Base-by-base conservation (phyloP, 306 rosid species). In the Vigna radiata region DNA sequence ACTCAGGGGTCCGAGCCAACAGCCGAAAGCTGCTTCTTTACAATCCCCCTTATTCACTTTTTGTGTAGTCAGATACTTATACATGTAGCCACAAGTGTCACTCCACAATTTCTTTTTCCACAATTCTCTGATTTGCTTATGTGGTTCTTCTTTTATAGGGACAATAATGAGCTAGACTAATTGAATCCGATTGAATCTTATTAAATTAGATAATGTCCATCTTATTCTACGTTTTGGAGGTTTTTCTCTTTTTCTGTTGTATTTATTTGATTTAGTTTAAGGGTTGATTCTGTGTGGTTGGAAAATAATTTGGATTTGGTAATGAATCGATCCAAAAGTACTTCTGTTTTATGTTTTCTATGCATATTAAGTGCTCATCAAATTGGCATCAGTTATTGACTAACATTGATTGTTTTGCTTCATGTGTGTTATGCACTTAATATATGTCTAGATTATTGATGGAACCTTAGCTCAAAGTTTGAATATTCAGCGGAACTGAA, bases 11-110 rank as follows among this genome's bases (percentile, higher is more conserved):
- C 47, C 81, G 31, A n/a, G 39, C 81, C 13, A 49, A 14, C 4
- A 43, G 5, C 25, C 70, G 85, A 37, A 84, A 61, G 54, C 78
- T 81, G 11, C 82, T 83, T 50, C 49, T 49, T 68, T 70, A 55
- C 65, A 59, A 64, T 16, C 53, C 64, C 66, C 33, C 55, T 16
- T 56, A 58, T 16, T 15, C 18, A 7, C 21, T 70, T 60, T 41
- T 53, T 14, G 44, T 23, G 68, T 79, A 50, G 70, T 29, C 12
- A 52, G n/a, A 58, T 77, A 36, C 29, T 36, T 36, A 9, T 41
- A 9, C 13, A 8, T 9, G 3, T 14, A 12, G 3, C 0, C 49
- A 41, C 67, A 18, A 29, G 7, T 29, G 7, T 53, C 16, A 39
- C 39, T 16, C 36, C 36, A 50, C 18, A 23, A 23, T 59, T 67